Base-by-base conservation (phyloP, 345 rosid species). In the Aethionema arabicum region DNA sequence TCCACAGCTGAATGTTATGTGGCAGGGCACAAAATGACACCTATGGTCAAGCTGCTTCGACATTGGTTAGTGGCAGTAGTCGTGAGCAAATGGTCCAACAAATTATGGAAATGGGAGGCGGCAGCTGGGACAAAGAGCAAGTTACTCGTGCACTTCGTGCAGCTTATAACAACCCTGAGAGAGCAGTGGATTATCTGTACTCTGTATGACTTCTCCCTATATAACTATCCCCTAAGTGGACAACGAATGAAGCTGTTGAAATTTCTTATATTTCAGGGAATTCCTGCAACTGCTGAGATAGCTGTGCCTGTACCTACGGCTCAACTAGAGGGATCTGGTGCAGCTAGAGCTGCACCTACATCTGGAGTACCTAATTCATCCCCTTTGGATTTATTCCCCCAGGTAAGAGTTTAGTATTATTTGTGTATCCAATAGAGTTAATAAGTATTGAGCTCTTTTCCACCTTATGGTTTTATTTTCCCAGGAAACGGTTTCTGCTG, bases 141-240 rank as follows among this genome's bases (percentile, higher is more conserved):
- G 97, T 93, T 67, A 72, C 77, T 40, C 87, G 95, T 46, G 99
- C 99, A 47, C 96, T 93, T 76, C 90, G 88, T 72, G 97, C 99
- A 30, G 97, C 99, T 53, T 88, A 90, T 74, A 93, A 90, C 75
- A 93, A 93, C 61, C 99, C 99, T 16, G 99, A 90, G 80, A 76
- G 99, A 63, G 99, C 99, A n/a, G 95, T 93, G 67, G 99, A 93
- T 76, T 93, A 93, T 75, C 70, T 93, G 14, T 93, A 90, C 70
- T 80, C 96, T 52, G 99, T 93, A 84, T 52, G 83, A 52, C 52
- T 29, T 37, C 55, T 38, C 27, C 37, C 59, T 42, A 27, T 44
- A 21, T 32, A 43, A 52, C 4, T 50, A 43, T 52, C 37, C 21
- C 43, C 14, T 44, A 31, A 32, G 40, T 29, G 10, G 54, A 69